Conservation (phyloP, 345 rosid species). For the Salix koriyanagi region DNA sequence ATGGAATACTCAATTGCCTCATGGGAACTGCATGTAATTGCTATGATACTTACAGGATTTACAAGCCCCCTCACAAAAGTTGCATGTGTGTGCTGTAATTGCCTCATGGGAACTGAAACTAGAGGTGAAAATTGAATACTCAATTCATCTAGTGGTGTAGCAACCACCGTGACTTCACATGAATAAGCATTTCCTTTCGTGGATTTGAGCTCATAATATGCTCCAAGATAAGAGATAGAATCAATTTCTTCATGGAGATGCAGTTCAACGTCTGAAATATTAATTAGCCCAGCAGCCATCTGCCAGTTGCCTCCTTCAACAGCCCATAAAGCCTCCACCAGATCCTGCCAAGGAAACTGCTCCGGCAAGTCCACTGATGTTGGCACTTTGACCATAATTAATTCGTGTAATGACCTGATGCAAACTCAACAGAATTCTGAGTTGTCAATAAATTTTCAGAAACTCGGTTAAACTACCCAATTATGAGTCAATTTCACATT, state of each 20-base stretch:
- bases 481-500: neutral
- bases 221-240: conserved; percentile 54
- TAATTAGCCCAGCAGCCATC: conserved; percentile 79
- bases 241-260: conserved; percentile 65
- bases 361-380: conserved; percentile 89
- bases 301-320: conserved; percentile 93
- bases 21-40: neutral
- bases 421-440: neutral
- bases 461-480: neutral
- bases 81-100: conserved; percentile 85
- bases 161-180: conserved; percentile 65
- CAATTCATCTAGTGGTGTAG: conserved; percentile 78
- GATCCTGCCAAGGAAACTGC: conserved; percentile 97
- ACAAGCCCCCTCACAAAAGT: conserved; percentile 85
- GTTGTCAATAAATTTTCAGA: neutral
- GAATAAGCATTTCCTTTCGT: conserved; percentile 54
- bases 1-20: too few species aligned
- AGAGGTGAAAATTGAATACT: conserved; percentile 61
- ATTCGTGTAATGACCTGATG: conserved; percentile 82
- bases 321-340: conserved; percentile 81
- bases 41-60: conserved; percentile 60
- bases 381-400: conserved; percentile 83
- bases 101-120: conserved; percentile 63
- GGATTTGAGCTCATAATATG: conserved; percentile 76
- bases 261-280: conserved; percentile 59